Percentiles rank a stretch among this genome's conserved stretches.
Conservation (phyloP, 2,329 filamentous ascomycete species). For the Cladosporium oxysporum region DNA sequence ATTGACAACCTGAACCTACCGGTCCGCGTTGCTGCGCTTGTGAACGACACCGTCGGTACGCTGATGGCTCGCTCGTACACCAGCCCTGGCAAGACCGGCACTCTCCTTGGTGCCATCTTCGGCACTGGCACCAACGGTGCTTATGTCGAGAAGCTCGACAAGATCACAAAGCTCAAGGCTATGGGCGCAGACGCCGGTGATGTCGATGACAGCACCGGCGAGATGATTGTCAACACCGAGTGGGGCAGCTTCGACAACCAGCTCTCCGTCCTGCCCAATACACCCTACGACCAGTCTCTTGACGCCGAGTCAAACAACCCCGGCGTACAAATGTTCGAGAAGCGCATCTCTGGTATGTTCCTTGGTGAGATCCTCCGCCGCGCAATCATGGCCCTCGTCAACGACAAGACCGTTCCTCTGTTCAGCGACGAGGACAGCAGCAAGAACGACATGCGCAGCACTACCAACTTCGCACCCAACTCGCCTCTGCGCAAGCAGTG, state of each 20-base stretch:
- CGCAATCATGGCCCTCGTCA: conserved; percentile 70
- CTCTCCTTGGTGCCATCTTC: conserved; percentile 93
- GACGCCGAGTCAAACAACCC: conserved; percentile 84
- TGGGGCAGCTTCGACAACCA: conserved; percentile 99
- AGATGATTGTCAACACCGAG: conserved; percentile 98
- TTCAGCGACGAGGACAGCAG: conserved; percentile 76
- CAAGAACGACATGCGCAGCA: conserved; percentile 66
- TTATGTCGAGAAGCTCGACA: conserved; percentile 88
- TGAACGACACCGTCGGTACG: conserved; percentile 97
- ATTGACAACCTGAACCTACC: conserved; percentile 85
- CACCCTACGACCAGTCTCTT: conserved; percentile 75
- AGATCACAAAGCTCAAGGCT: conserved; percentile 73
- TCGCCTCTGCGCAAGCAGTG: conserved; percentile 75
- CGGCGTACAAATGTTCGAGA: conserved; percentile 98
- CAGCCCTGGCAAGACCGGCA: conserved; percentile 80
- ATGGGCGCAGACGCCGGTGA: conserved; percentile 48
- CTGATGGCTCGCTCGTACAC: conserved; percentile 97
- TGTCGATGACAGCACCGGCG: conserved; percentile 77
- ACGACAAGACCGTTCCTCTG: conserved; percentile 65
- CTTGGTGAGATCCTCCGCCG: conserved; percentile 88
- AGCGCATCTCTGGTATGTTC: conserved; percentile 98
- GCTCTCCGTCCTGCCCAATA: conserved; percentile 82
- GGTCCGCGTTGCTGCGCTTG: conserved; percentile 90
- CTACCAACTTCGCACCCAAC: conserved; percentile 65
- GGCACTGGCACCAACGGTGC: conserved; percentile 97